phyloP scores from a whole-genome alignment of 257 asterid genomes.

The Nicotiana knightiana region DNA sequence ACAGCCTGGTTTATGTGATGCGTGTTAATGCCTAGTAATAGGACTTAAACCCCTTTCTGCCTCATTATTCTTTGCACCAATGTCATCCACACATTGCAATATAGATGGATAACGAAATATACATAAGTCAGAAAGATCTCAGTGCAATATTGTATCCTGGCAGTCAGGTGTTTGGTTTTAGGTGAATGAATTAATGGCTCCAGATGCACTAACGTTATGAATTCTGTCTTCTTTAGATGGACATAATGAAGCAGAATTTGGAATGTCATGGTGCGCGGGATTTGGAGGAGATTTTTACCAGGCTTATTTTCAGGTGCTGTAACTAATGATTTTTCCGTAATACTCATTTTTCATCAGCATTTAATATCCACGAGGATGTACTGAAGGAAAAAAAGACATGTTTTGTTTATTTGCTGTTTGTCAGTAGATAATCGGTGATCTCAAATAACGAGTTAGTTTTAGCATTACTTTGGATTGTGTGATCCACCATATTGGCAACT shows the following conservation, averaged over 20 bases:
- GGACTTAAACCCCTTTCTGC: background rate
- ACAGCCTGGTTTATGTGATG: background rate
- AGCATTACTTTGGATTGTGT: background rate
- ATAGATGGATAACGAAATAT: background rate
- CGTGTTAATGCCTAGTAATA: background rate
- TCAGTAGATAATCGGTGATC: background rate
- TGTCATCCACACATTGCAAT: background rate
- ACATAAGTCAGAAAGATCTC: background rate
- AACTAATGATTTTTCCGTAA: background rate
- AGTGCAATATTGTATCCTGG: background rate
- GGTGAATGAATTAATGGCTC: background rate
- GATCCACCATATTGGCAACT: background rate
- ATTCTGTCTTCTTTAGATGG: conserved; percentile 45
- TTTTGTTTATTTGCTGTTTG: background rate
- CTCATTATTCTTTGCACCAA: background rate
- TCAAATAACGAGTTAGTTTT: background rate
- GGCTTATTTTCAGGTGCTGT: conserved; percentile 76
- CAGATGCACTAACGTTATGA: background rate
- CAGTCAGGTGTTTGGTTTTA: background rate
- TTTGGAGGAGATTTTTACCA: conserved; percentile 75
- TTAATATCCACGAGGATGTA: background rate
- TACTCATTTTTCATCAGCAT: background rate
- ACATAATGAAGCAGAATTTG: conserved; percentile 91
- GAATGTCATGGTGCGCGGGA: conserved; percentile 99
- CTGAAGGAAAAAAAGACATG: background rate